Conservation (phyloP, 768 basidiomycete genomes). For the Gelatoporia subvermispora region DNA sequence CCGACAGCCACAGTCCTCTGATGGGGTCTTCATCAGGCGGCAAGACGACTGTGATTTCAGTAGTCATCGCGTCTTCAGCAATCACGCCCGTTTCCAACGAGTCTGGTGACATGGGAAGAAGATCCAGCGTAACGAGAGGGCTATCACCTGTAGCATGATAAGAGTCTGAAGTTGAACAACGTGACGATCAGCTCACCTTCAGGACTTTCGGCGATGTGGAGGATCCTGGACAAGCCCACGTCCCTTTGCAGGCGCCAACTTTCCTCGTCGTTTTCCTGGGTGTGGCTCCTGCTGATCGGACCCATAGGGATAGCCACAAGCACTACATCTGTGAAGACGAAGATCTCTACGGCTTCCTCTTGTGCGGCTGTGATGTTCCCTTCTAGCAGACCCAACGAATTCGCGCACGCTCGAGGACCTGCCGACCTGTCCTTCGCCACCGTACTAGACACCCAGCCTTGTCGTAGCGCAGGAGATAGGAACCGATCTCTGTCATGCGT, state of each 20-base stretch:
- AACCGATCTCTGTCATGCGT: no score
- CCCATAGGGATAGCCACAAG: conserved; percentile 44
- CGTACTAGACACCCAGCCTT: no score
- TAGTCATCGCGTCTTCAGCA: conserved; percentile 28
- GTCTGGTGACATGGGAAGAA: conserved; percentile 41
- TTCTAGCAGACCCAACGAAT: no score
- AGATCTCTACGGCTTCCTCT: conserved; percentile 8
- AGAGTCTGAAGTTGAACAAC: neutral
- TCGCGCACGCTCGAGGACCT: no score
- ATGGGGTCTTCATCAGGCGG: conserved; percentile 23
- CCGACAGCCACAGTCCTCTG: conserved; percentile 39
- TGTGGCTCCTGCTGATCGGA: conserved; percentile 8
- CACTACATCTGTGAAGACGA: conserved; percentile 68
- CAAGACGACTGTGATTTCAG: conserved; percentile 31
- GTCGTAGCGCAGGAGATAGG: no score
- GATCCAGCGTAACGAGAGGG: conserved; percentile 37
- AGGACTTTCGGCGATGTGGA: conserved; percentile 39
- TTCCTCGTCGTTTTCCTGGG: conserved; percentile 24
- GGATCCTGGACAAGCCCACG: conserved; percentile 44
- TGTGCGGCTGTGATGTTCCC: conserved; percentile 8
- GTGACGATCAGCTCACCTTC: conserved; percentile 2
- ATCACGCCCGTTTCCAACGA: conserved; percentile 35
- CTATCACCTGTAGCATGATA: neutral
- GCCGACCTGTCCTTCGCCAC: no score
- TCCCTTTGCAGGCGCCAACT: conserved; percentile 39